These are phyloP conservation scores for Galium porrigens DNA, from an alignment of 305 asterid species.

Conservation along the genomic window DNA sequence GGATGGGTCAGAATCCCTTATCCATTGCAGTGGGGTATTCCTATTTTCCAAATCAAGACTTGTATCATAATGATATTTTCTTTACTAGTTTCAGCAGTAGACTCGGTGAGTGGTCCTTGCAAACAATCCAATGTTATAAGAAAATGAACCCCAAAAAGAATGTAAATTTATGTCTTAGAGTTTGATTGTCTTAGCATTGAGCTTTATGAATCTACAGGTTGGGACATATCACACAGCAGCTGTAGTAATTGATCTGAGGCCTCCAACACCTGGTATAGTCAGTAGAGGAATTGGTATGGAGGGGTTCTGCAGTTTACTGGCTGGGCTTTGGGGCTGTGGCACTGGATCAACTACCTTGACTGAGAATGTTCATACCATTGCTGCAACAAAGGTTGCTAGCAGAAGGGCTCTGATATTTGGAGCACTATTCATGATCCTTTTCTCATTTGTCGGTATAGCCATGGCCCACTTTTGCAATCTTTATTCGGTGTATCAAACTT, in stretches of 20 bases:
- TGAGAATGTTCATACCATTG: slow-evolving; percentile 71
- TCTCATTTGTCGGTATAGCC: slow-evolving; percentile 66
- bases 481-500: neutral
- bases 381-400: slow-evolving; percentile 63
- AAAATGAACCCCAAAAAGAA: neutral
- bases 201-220: slow-evolving; percentile 30
- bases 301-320: slow-evolving; percentile 84
- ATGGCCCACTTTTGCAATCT: neutral
- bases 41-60: slow-evolving; percentile 69
- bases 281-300: slow-evolving; percentile 86
- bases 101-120: slow-evolving; percentile 52
- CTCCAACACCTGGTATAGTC: slow-evolving; percentile 80
- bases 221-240: slow-evolving; percentile 77
- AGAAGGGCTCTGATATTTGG: slow-evolving; percentile 65
- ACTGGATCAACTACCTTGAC: slow-evolving; percentile 83
- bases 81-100: slow-evolving; percentile 69
- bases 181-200: neutral
- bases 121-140: neutral
- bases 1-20: slow-evolving; percentile 92
- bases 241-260: slow-evolving; percentile 43
- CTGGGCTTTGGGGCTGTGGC: slow-evolving; percentile 97
- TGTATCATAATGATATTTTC: slow-evolving; percentile 68
- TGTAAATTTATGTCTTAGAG: neutral
- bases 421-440: slow-evolving; percentile 60
- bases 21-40: slow-evolving; percentile 94